Base-by-base conservation (phyloP, 2,329 filamentous ascomycete genomes). In the Zalaria obscura region DNA sequence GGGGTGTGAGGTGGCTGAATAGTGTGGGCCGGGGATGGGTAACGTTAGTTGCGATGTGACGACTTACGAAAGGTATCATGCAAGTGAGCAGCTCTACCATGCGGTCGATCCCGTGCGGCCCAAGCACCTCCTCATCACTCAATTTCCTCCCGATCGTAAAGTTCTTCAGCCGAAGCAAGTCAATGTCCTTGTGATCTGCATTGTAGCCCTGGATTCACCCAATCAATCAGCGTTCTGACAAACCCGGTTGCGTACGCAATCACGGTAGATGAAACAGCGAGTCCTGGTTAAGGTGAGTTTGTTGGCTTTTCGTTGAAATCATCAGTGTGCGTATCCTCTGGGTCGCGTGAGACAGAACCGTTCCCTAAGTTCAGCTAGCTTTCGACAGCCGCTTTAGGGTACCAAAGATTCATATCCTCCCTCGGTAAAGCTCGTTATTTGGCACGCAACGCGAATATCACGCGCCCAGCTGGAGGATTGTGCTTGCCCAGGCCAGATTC, bases 31-130 rank as follows among this genome's bases (percentile, higher is more conserved):
- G 5, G 5, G 7, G 35, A 36, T 6, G 35, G 35, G 29, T 32
- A 32, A n/a, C 7, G 7, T n/a, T 7, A 32, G 29, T 7, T 32
- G 29, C n/a, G 29, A n/a, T 7, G 25, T 26, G 3, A 39, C 10
- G 45, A 74, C 83, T 80, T 66, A 93, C 86, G 65, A 89, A 93
- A 35, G 79, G 79, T 47, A 77, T 76, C 72, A 94, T 74, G 40
- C 75, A 70, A 28, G 68, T 66, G 48, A 94, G 65, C 25, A 86
- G 62, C 33, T 73, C 68, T 40, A 70, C 67, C 40, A 94, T 69
- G 53, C 73, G 74, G 27, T 78, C 72, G 60, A 86, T 72, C 10
- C 75, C 76, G 52, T 76, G 66, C 37, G 73, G 64, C 36, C 70
- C 68, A 31, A 78, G 66, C 18, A 93, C 68, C 38, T 83, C 67